Conservation (phyloP, 2,329 filamentous ascomycete species). For the Paecilomyces formosus region DNA sequence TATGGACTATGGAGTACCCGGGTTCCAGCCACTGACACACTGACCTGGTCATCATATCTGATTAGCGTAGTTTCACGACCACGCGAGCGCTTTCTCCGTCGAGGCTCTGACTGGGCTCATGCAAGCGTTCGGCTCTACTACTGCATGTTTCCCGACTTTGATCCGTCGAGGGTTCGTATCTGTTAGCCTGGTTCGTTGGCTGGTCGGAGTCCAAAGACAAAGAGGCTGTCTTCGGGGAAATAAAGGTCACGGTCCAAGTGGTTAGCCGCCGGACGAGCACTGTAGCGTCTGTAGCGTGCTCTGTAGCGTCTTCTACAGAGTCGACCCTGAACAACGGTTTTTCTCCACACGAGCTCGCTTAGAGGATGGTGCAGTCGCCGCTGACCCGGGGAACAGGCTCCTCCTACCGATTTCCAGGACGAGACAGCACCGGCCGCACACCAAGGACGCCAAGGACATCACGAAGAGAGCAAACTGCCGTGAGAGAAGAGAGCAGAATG, state of each 20-base stretch:
- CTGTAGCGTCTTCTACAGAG: background rate
- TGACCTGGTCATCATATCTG: background rate
- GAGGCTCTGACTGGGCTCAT: background rate
- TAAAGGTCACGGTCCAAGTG: background rate
- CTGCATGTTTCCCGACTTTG: background rate
- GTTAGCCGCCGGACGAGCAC: background rate
- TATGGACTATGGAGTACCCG: background rate
- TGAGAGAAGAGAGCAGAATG: background rate
- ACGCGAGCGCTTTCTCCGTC: background rate
- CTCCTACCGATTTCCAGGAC: background rate
- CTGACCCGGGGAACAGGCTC: background rate
- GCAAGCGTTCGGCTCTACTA: background rate
- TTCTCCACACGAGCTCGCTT: background rate
- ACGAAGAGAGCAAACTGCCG: background rate
- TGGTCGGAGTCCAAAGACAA: background rate
- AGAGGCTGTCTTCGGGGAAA: background rate
- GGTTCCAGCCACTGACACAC: background rate
- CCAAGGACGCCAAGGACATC: background rate
- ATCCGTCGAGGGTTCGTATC: background rate
- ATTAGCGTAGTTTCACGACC: background rate
- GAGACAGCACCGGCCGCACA: background rate
- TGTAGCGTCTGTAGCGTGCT: background rate
- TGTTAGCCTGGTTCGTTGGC: background rate
- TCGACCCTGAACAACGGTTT: background rate
- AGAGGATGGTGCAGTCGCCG: background rate